Percentiles rank a stretch among this genome's conserved stretches.
These are phyloP conservation scores for Cladophialophora carrionii DNA, from an alignment of 2,329 filamentous ascomycete species.

Conservation along the genomic window DNA sequence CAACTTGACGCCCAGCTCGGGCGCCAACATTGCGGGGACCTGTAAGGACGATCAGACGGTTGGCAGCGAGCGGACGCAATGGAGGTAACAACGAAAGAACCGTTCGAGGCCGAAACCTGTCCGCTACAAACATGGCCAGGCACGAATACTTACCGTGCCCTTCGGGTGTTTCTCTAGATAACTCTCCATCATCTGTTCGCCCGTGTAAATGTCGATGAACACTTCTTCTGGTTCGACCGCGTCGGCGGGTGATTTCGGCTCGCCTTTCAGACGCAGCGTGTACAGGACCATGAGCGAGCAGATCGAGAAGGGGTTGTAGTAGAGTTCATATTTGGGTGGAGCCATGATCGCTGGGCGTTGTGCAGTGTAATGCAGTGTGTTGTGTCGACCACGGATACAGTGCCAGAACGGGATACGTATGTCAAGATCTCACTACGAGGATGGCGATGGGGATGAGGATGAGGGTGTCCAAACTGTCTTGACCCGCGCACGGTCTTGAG, in stretches of 20 bases:
- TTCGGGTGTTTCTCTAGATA: constrained; percentile 22
- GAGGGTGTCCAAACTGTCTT: no score
- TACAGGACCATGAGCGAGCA: constrained; percentile 24
- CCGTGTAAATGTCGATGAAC: constrained; percentile 23
- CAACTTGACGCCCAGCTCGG: constrained; percentile 2
- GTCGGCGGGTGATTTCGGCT: constrained; percentile 8
- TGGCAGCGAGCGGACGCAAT: neutral
- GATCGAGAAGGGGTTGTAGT: constrained; percentile 27
- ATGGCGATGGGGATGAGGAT: no score
- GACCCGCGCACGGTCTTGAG: no score
- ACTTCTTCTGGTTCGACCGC: constrained; percentile 15
- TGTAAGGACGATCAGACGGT: neutral
- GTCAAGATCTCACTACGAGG: no score
- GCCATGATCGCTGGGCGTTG: no score
- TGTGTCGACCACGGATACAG: no score
- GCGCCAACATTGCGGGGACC: constrained; percentile 14
- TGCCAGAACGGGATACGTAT: no score
- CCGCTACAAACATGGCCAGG: neutral
- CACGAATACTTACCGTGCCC: constrained; percentile 10
- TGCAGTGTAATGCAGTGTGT: no score
- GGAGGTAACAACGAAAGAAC: no score
- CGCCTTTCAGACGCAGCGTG: constrained; percentile 14
- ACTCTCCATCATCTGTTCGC: constrained; percentile 21
- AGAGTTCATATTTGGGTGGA: constrained; percentile 15
- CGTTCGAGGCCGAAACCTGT: no score